phyloP scores from a whole-genome alignment of 805 yeast genomes.

The Candida golubevii region DNA sequence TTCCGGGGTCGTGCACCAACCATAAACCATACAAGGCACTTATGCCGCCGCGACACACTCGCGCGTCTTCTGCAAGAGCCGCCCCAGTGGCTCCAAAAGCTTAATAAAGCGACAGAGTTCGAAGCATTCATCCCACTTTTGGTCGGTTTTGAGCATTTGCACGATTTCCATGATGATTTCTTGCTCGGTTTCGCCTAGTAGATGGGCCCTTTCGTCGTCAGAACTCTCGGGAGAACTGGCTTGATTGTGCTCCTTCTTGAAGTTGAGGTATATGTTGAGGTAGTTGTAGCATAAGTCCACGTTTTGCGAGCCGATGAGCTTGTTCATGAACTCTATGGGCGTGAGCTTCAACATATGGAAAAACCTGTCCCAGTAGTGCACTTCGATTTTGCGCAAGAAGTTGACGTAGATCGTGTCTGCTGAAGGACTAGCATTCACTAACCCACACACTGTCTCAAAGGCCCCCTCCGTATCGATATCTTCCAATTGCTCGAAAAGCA shows the following conservation, averaged over 20 bases:
- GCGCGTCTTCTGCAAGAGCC: slow-evolving; percentile 17
- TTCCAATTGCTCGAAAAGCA: slow-evolving; percentile 41
- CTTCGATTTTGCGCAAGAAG: slow-evolving; percentile 57
- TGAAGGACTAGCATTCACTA: slow-evolving; percentile 16
- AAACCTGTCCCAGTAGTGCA: slow-evolving; percentile 49
- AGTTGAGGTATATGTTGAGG: slow-evolving; percentile 48
- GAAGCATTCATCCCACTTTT: slow-evolving; percentile 49
- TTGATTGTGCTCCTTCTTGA: slow-evolving; percentile 33
- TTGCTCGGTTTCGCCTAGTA: slow-evolving; percentile 29
- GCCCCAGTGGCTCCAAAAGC: slow-evolving; percentile 42
- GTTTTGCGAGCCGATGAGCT: slow-evolving; percentile 35
- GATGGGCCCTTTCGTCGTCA: not conserved
- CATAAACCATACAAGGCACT: no score
- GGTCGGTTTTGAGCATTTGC: slow-evolving; percentile 36
- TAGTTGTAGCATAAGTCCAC: slow-evolving; percentile 50
- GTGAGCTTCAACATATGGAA: slow-evolving; percentile 38
- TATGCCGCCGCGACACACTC: not conserved
- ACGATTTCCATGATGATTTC: slow-evolving; percentile 41
- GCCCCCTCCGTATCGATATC: slow-evolving; percentile 10
- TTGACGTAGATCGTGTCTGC: slow-evolving; percentile 41
- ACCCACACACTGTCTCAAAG: slow-evolving; percentile 11
- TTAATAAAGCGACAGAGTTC: slow-evolving; percentile 53
- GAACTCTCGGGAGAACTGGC: slow-evolving; percentile 1
- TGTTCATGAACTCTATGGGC: slow-evolving; percentile 44
- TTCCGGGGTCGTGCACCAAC: slow-evolving; percentile 12